Evolutionary conservation across 2,329 filamentous ascomycete genomes (phyloP).

Genomic region (Daldinia eschscholtzii): DNA sequence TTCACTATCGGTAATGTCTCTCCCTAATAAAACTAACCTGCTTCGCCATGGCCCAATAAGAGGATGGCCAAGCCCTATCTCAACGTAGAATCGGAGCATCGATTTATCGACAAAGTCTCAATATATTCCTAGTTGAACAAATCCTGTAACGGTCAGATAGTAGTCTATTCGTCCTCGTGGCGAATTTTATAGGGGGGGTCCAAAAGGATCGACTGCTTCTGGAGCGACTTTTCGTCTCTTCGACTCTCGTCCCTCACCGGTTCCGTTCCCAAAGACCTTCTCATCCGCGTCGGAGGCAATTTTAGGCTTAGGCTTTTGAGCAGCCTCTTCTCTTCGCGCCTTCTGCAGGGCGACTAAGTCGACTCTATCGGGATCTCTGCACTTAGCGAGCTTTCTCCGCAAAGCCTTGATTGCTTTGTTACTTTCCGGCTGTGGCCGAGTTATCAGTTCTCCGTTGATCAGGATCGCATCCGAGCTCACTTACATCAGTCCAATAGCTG

Average conservation of each 20-base stretch:
- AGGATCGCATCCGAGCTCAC: conserved; percentile 35
- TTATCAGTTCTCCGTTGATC: conserved; percentile 42
- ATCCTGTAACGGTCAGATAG: neutral
- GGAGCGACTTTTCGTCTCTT: conserved; percentile 56
- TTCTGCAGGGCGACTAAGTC: conserved; percentile 78
- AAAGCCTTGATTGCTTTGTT: conserved; percentile 68
- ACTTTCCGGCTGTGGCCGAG: conserved; percentile 57
- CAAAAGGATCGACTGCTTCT: conserved; percentile 46
- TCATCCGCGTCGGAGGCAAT: conserved; percentile 58
- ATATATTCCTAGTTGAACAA: neutral
- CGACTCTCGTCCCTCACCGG: conserved; percentile 52
- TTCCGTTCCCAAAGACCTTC: conserved; percentile 60
- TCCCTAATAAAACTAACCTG: neutral
- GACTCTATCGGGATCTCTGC: conserved; percentile 78
- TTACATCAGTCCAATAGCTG: conserved; percentile 67
- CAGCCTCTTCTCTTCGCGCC: conserved; percentile 68
- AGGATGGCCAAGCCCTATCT: neutral
- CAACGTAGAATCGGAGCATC: neutral
- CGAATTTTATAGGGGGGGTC: conserved; percentile 46
- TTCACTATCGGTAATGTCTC: conserved; percentile 6
- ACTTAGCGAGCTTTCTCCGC: conserved; percentile 77
- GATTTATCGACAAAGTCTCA: neutral
- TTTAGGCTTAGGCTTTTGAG: conserved; percentile 57
- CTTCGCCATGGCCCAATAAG: neutral
- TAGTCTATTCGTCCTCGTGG: neutral